These are phyloP conservation scores for Aspergillus fischeri DNA, from an alignment of 2,329 filamentous ascomycete species.

Conservation along the genomic window DNA sequence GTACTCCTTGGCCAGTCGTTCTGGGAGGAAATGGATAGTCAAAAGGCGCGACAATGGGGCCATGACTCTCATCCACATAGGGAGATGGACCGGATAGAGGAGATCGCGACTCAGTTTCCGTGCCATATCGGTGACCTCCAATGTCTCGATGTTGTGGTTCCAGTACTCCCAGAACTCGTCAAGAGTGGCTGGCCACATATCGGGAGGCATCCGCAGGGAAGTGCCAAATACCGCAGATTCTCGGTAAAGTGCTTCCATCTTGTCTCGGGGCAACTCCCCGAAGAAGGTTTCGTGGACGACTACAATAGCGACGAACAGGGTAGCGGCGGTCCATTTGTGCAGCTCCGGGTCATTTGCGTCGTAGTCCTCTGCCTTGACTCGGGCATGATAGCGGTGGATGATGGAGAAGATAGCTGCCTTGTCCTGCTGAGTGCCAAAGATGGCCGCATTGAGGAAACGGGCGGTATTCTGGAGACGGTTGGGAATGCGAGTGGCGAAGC, in stretches of 20 bases:
- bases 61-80: constrained; percentile 1
- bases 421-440: constrained; percentile 20
- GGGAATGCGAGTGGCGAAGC: constrained; percentile 21
- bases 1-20: constrained; percentile 10
- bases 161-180: constrained; percentile 28
- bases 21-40: constrained; percentile 7
- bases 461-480: constrained; percentile 23
- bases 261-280: constrained; percentile 5
- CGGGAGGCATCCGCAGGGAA: constrained; percentile 19
- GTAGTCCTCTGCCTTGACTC: constrained; percentile 23
- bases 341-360: constrained; percentile 25
- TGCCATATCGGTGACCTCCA: constrained; percentile 27
- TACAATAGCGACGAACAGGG: constrained; percentile 22
- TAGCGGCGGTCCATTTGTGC: constrained; percentile 28
- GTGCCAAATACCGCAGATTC: constrained; percentile 16
- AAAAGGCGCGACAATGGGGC: constrained; percentile 2
- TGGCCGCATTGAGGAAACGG: constrained; percentile 22
- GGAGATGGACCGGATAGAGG: constrained; percentile 10
- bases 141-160: constrained; percentile 21
- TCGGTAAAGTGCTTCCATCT: constrained; percentile 8
- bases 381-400: constrained; percentile 20
- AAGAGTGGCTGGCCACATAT: constrained; percentile 25
- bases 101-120: constrained; percentile 11
- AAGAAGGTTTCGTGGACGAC: constrained; percentile 25
- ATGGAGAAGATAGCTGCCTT: constrained; percentile 24